A percentile compares a stretch with the other conserved stretches of the same genome.
Conservation (phyloP, 306 rosid species). For the Heteromeles arbutifolia region DNA sequence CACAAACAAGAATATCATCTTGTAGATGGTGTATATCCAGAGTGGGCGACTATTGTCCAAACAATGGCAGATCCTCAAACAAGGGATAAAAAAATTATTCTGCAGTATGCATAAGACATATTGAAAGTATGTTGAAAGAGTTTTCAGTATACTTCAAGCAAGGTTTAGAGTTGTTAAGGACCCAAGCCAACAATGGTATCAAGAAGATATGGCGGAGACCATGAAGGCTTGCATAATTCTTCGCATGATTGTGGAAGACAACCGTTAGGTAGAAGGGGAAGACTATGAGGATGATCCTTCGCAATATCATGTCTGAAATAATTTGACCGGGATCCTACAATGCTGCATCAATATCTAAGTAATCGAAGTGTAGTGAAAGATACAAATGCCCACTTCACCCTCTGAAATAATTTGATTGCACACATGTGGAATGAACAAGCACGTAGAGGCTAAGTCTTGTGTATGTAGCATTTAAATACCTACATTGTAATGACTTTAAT, state of each 20-base stretch:
- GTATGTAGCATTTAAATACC: too few species aligned
- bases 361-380: too few species aligned
- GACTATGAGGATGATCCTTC: too few species aligned
- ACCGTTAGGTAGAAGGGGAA: too few species aligned
- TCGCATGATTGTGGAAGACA: conserved; percentile 13
- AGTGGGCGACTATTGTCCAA: background rate
- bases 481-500: too few species aligned
- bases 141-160: background rate
- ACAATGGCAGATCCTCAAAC: background rate
- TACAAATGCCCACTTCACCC: too few species aligned
- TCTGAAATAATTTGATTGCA: too few species aligned
- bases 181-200: background rate
- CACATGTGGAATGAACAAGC: too few species aligned
- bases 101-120: background rate
- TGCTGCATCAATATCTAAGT: too few species aligned
- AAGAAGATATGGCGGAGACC: background rate
- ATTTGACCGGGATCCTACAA: too few species aligned
- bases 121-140: background rate
- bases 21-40: background rate
- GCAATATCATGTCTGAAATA: too few species aligned
- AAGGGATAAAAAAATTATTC: background rate
- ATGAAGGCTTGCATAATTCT: background rate
- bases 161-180: background rate
- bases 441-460: too few species aligned
- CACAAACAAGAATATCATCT: background rate